These are phyloP conservation scores for Candida arabinofermentans DNA, from an alignment of 805 yeast genomes.

Conservation along the genomic window DNA sequence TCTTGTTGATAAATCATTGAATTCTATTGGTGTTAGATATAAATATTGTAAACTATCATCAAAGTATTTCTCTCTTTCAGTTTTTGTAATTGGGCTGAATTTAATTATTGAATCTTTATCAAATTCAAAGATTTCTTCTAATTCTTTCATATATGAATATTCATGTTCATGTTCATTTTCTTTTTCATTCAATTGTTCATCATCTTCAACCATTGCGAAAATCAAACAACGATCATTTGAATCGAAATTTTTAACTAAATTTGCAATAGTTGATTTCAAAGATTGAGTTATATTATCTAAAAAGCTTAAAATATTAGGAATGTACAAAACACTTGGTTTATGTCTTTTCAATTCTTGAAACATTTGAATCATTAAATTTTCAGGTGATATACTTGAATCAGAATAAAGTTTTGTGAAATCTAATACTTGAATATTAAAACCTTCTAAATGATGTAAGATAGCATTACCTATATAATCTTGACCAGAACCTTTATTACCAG, in stretches of 20 bases:
- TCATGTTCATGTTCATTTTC: constrained; percentile 26
- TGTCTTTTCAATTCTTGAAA: constrained; percentile 86
- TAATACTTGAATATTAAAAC: constrained; percentile 81
- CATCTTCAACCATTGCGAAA: constrained; percentile 62
- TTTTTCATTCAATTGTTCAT: constrained; percentile 11
- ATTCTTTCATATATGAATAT: constrained; percentile 28
- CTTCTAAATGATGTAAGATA: constrained; percentile 75
- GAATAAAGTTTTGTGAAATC: constrained; percentile 76
- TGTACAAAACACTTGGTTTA: constrained; percentile 78
- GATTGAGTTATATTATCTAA: constrained; percentile 59
- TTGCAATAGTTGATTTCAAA: constrained; percentile 67
- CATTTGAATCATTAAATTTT: constrained; percentile 76
- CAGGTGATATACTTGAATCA: constrained; percentile 78
- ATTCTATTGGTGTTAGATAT: constrained; percentile 64
- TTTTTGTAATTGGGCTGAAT: constrained; percentile 35
- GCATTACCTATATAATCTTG: constrained; percentile 85
- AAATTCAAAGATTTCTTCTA: constrained; percentile 56
- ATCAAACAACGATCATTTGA: constrained; percentile 72
- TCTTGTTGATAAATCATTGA: constrained; percentile 57
- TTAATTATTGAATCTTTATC: constrained; percentile 46
- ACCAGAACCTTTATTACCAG: constrained; percentile 78
- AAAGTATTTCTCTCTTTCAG: constrained; percentile 58
- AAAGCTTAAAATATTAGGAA: constrained; percentile 84
- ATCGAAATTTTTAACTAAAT: constrained; percentile 62
- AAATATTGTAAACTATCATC: constrained; percentile 49